Conservation (phyloP, 2,329 filamentous ascomycete genomes). For the Sphaerulina vaccinii region DNA sequence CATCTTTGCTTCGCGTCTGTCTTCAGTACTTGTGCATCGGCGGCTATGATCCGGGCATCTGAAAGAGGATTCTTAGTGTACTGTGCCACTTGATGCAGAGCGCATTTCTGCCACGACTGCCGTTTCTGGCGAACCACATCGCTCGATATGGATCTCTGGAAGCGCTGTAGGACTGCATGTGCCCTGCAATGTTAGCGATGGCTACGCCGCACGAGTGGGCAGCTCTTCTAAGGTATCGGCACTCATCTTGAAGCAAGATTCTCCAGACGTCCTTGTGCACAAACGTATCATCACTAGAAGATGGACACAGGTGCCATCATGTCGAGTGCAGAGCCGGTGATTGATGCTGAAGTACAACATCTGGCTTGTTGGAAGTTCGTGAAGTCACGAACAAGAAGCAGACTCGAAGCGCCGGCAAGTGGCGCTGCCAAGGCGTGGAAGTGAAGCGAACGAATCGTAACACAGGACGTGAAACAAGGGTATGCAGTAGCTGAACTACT, state of each 20-base stretch:
- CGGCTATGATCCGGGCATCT: no score
- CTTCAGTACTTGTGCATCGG: neutral
- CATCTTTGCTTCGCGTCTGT: no score
- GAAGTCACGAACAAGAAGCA: no score
- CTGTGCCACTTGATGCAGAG: neutral
- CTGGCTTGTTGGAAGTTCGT: no score
- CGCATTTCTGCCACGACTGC: neutral
- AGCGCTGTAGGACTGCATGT: neutral
- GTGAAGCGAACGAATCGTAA: neutral
- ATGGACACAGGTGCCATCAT: no score
- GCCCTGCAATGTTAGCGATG: neutral
- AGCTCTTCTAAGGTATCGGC: no score
- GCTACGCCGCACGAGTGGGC: conserved; percentile 5
- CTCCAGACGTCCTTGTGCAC: no score
- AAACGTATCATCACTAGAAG: no score
- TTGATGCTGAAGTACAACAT: no score
- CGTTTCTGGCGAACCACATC: neutral
- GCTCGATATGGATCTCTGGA: neutral
- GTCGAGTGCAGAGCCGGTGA: no score
- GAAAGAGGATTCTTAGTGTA: no score
- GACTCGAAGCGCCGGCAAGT: neutral
- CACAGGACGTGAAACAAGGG: neutral
- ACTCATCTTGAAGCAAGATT: neutral
- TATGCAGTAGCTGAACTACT: no score
- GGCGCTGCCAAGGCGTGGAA: neutral